phyloP scores from a whole-genome alignment of 371 early-diverging fungal species.

The Syncephalastrum sp. region DNA sequence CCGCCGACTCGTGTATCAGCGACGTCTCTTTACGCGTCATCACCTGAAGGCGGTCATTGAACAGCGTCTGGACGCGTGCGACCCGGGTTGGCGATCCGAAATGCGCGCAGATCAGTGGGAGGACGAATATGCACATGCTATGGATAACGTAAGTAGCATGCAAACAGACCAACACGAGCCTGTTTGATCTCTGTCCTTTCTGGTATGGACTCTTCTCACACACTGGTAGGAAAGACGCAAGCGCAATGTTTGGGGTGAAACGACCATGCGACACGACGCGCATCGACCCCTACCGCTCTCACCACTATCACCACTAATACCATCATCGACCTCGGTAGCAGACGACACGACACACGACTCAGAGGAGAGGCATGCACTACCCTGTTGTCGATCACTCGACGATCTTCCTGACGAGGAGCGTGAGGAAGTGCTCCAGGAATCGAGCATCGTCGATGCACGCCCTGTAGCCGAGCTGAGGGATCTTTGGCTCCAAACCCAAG shows the following conservation, averaged over 20 bases:
- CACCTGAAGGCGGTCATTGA: constrained; percentile 20
- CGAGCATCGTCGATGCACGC: constrained; percentile 8
- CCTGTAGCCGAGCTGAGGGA: constrained; percentile 15
- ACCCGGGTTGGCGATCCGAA: constrained; percentile 16
- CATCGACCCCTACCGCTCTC: constrained; percentile 3
- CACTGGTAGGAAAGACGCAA: neutral
- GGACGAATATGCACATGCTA: constrained; percentile 22
- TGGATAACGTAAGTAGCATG: constrained; percentile 18
- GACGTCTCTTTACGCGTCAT: constrained; percentile 12
- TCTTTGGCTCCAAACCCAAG: constrained; percentile 28
- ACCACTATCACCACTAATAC: neutral
- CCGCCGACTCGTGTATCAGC: constrained; percentile 20
- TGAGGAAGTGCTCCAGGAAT: constrained; percentile 9
- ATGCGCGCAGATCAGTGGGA: constrained; percentile 24
- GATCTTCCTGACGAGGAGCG: constrained; percentile 19
- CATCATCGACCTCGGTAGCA: too few species aligned
- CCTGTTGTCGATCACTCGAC: constrained; percentile 12
- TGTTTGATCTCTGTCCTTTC: neutral
- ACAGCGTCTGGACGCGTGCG: constrained; percentile 14
- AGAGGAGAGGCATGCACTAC: neutral
- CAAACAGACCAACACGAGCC: neutral
- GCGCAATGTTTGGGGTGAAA: neutral
- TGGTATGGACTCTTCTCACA: neutral
- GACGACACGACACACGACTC: too few species aligned
- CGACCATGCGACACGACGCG: neutral